These are phyloP conservation scores for Claviceps sp. DNA, from an alignment of 2,329 filamentous ascomycete species.

Conservation along the genomic window DNA sequence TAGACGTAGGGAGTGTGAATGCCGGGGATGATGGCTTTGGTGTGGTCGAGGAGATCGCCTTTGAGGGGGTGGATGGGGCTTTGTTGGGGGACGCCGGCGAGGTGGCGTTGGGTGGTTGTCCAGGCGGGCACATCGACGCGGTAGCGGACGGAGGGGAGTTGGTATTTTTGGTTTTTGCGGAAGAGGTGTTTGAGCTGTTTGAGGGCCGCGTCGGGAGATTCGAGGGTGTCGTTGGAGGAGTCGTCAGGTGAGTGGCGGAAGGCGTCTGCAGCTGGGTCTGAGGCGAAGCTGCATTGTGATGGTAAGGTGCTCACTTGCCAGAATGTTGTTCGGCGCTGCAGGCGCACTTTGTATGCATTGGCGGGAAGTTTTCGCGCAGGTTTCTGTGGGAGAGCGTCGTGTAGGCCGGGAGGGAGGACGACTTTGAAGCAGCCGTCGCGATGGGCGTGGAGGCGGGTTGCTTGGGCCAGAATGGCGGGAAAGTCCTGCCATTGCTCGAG, in stretches of 20 bases:
- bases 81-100: conserved; percentile 22
- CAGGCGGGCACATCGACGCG: conserved; percentile 26
- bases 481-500: conserved; percentile 24
- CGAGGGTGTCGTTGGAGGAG: conserved; percentile 12
- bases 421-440: conserved; percentile 27
- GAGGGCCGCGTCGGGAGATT: conserved; percentile 12
- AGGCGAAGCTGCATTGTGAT: conserved; percentile 19
- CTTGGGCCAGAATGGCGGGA: conserved; percentile 20
- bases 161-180: conserved; percentile 20
- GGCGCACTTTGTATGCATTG: conserved; percentile 23
- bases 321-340: conserved; percentile 21
- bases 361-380: conserved; percentile 16
- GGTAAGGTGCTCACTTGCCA: conserved; percentile 24
- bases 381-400: conserved; percentile 20
- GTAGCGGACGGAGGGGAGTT: conserved; percentile 25
- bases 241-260: conserved; percentile 2
- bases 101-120: conserved; percentile 20
- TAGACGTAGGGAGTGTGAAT: conserved; percentile 29
- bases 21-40: conserved; percentile 24
- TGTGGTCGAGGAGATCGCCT: conserved; percentile 23
- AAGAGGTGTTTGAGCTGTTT: conserved; percentile 23
- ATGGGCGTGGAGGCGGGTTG: conserved; percentile 17
- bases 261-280: conserved; percentile 12
- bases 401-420: conserved; percentile 18
- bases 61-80: conserved; percentile 25